Conservation (phyloP, 2,329 filamentous ascomycete genomes). For the Nemania serpens region DNA sequence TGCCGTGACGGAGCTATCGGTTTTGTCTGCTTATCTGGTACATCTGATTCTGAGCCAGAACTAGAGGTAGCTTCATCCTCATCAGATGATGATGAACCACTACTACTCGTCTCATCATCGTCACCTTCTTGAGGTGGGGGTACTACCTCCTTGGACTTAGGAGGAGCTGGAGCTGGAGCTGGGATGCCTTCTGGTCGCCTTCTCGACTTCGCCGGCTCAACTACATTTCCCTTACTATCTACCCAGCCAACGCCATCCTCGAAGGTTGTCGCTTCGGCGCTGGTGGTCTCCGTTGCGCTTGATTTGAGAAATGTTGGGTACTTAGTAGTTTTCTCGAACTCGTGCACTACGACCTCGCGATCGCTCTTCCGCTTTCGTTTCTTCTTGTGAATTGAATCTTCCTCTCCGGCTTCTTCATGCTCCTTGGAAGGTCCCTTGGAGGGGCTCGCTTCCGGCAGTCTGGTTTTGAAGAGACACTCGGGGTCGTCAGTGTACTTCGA, state of each 20-base stretch:
- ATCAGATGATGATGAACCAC: constrained; percentile 41
- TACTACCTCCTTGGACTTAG: constrained; percentile 21
- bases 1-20: constrained; percentile 21
- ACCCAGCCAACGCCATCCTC: constrained; percentile 90
- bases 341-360: constrained; percentile 74
- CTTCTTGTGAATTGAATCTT: constrained; percentile 55
- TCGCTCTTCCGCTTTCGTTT: constrained; percentile 65
- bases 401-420: constrained; percentile 49
- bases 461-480: constrained; percentile 85
- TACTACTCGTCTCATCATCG: constrained; percentile 47
- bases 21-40: constrained; percentile 33
- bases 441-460: constrained; percentile 60
- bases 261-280: constrained; percentile 62
- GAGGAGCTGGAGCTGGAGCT: constrained; percentile 32
- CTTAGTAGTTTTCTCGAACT: constrained; percentile 84
- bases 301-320: constrained; percentile 80
- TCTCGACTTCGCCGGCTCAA: constrained; percentile 62
- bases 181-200: constrained; percentile 36
- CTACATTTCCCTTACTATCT: constrained; percentile 74
- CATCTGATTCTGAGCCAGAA: constrained; percentile 34
- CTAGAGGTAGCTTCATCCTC: constrained; percentile 36
- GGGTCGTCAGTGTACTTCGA: constrained; percentile 81
- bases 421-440: constrained; percentile 51
- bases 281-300: constrained; percentile 48
- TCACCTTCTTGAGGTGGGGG: constrained; percentile 25